phyloP scores from a whole-genome alignment of 805 yeast species.

The Ogataea henricii region DNA sequence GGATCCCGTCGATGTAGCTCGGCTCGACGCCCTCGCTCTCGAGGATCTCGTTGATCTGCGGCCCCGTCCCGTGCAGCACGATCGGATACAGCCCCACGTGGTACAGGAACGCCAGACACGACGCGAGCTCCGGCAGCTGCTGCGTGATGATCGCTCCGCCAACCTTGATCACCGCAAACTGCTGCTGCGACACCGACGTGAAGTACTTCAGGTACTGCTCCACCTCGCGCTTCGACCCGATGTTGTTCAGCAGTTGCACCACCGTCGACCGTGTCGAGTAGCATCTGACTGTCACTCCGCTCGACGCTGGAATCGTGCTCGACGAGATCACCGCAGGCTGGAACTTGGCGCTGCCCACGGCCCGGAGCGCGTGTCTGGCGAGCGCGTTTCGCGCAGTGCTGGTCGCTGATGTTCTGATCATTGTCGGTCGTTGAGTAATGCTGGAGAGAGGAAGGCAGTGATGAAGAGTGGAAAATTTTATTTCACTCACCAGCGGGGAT shows the following conservation, averaged over 20 bases:
- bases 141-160: slow-evolving; percentile 99
- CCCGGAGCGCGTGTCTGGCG: slow-evolving; percentile 27
- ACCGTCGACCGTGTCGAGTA: slow-evolving; percentile 91
- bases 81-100: slow-evolving; percentile 98
- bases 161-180: slow-evolving; percentile 96
- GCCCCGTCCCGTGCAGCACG: slow-evolving; percentile 98
- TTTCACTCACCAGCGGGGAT: background rate
- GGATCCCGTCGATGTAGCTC: slow-evolving; percentile 91
- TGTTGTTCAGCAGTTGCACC: slow-evolving; percentile 89
- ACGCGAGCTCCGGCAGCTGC: slow-evolving; percentile 88
- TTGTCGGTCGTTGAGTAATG: background rate
- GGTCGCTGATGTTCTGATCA: slow-evolving; percentile 14
- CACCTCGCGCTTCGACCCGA: slow-evolving; percentile 96
- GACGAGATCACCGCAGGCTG: slow-evolving; percentile 22
- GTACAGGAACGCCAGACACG: slow-evolving; percentile 92
- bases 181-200: slow-evolving; percentile 94
- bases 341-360: slow-evolving; percentile 18
- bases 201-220: slow-evolving; percentile 96
- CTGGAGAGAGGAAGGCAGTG: background rate
- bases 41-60: slow-evolving; percentile 92
- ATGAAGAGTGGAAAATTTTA: too few relatives aligned
- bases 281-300: slow-evolving; percentile 20
- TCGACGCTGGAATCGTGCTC: slow-evolving; percentile 8
- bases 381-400: slow-evolving; percentile 23
- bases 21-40: slow-evolving; percentile 96